phyloP scores from a whole-genome alignment of 148 eudicot genomes.

The Vaccinium darrowii region DNA sequence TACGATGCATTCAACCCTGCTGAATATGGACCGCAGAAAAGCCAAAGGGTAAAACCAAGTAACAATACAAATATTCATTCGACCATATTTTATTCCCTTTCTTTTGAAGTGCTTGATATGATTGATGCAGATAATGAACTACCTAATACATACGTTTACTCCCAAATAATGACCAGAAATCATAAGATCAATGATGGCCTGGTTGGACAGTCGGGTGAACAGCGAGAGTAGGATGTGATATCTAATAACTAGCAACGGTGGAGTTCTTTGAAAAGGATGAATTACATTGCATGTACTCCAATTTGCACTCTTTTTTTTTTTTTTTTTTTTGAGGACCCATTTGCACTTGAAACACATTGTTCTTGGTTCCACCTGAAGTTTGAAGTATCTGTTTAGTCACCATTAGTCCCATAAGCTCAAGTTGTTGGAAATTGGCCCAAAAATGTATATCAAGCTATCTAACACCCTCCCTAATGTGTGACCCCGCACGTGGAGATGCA shows the following conservation, averaged over 20 bases:
- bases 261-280: not conserved
- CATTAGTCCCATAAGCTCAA: no score
- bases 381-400: not conserved
- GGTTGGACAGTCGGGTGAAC: not conserved
- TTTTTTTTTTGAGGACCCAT: no score
- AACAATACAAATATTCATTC: constrained; percentile 13
- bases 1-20: constrained; percentile 91
- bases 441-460: no score
- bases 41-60: constrained; percentile 72
- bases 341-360: not conserved
- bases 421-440: no score
- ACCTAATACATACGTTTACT: not conserved
- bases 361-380: not conserved
- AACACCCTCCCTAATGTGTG: no score
- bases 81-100: not conserved
- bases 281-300: not conserved
- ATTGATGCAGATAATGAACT: not conserved
- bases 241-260: not conserved
- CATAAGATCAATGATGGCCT: not conserved
- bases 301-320: no score
- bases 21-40: constrained; percentile 90
- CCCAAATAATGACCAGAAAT: not conserved
- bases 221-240: not conserved
- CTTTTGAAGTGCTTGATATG: not conserved
- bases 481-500: no score